Base-by-base conservation (phyloP, 2,329 filamentous ascomycete species). In the Colletotrichum neosansevieriae region DNA sequence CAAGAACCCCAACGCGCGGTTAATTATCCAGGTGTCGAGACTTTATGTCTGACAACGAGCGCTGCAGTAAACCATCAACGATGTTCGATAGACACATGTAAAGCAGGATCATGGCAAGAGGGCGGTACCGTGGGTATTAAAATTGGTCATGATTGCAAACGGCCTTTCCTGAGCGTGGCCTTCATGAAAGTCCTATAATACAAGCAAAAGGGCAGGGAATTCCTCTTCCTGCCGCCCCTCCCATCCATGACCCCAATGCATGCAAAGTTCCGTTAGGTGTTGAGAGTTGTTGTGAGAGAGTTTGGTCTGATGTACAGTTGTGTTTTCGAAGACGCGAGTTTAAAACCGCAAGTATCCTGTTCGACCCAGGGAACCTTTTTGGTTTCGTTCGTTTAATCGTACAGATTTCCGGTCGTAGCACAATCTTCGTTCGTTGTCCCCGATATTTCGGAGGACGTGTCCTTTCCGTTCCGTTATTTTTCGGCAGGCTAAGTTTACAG, bases 401-500 rank as follows among this genome's bases (percentile, higher is more conserved):
- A 9, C 29, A 29, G 29, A 29, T 29, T 29, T 29, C 12, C 45
- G 17, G 17, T 29, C 17, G 17, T 34, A 12, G 13, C 11, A 1
- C 19, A 13, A n/a, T 12, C 17, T 63, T 24, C 68, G 64, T 67
- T 24, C 67, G 45, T 67, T 71, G 13, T 58, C 49, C 49, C 15
- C 32, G 34, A 36, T 29, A 11, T 17, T 9, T 53, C 34, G 15
- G 49, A 29, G n/a, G 17, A 53, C n/a, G 34, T 29, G 49, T 53
- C 24, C 49, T 32, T 51, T 51, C 10, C 29, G 29, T 53, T 36
- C 15, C 5, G 36, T 38, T 38, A 6, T 40, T 32, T 56, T 21
- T 38, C 3, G 29, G 29, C 40, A 10, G 15, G 12, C 40, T 38
- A 10, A 36, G 38, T 69, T 82, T 81, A 89, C 73, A 89, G 78